Base-by-base conservation (phyloP, 2,329 filamentous ascomycete genomes). In the Hypoxylon sp. region DNA sequence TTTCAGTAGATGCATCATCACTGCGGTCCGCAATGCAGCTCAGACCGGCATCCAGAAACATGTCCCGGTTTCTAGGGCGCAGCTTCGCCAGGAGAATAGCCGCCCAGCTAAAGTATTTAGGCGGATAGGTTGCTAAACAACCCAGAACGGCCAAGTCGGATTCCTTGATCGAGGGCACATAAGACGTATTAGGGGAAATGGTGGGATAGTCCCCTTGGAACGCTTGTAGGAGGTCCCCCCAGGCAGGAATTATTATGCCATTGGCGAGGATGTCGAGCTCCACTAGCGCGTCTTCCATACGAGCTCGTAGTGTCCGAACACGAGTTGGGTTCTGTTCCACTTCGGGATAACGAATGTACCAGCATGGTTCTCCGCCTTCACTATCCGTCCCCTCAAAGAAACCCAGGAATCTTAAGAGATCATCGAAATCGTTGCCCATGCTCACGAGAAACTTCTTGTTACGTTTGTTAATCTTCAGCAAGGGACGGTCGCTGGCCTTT, bases 361-460 rank as follows among this genome's bases (percentile, higher is more conserved):
- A 79, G 63, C 75, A 81, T 11, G 80, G 77, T 2, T 84, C 78
- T 1, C 75, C 80, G 14, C 80, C 78, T 7, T 75, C 75, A 1
- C 79, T 74, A 4, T 80, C 70, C 1, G 74, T 56, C 2, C 76
- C 73, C 69, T 85, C 82, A 2, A 74, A 68, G 46, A 87, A 87
- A 9, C 82, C 84, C 3, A 88, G 76, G 11, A 79, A 79, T 12
- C 75, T 76, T 68, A 87, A 84, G 11, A 88, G 78, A 20, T 75
- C 72, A 46, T 83, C 81, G 52, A 84, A 84, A 3, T 82, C 80
- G 3, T 79, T 78, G 0, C 85, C 83, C 60, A 88, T 87, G 5
- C 85, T 78, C 1, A 87, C 82, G 24, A 77, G 76, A 57, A 87
- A 88, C 12, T 83, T 81, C 72, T 87, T 87, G 69, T 88, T 88